Conservation (phyloP, 768 basidiomycete species). For the Mycena capillaripes region DNA sequence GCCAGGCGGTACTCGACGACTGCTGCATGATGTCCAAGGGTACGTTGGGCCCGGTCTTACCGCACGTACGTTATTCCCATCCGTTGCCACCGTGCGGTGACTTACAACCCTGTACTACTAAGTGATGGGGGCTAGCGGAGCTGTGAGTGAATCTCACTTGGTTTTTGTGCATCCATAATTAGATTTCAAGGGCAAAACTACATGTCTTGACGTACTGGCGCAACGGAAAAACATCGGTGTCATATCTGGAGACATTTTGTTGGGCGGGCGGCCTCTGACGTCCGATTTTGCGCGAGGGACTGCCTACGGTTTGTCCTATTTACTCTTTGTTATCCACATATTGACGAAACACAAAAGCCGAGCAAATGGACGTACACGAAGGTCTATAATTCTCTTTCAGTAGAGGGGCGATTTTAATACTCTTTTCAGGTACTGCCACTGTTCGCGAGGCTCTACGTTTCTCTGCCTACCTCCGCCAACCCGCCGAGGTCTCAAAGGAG, state of each 20-base stretch:
- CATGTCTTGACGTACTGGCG: conserved; percentile 80
- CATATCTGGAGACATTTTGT: conserved; percentile 71
- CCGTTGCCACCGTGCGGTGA: no score
- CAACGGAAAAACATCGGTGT: conserved; percentile 82
- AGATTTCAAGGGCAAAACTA: conserved; percentile 69
- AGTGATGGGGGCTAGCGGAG: conserved; percentile 92
- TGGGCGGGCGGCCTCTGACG: conserved; percentile 74
- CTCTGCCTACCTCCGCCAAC: conserved; percentile 89
- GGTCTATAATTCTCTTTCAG: conserved; percentile 38
- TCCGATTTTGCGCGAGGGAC: conserved; percentile 73
- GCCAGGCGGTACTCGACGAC: conserved; percentile 66
- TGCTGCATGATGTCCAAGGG: conserved; percentile 84
- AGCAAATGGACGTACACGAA: conserved; percentile 92
- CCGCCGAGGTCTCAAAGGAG: conserved; percentile 70
- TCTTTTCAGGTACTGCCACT: conserved; percentile 68
- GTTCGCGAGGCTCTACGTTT: conserved; percentile 90
- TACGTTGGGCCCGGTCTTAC: conserved; percentile 92
- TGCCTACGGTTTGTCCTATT: conserved; percentile 72
- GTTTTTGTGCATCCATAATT: background rate
- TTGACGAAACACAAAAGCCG: conserved; percentile 57
- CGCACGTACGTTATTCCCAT: no score
- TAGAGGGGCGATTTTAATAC: background rate
- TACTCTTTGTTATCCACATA: conserved; percentile 33
- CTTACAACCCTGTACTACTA: no score
- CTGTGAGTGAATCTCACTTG: conserved; percentile 53